phyloP scores from a whole-genome alignment of 1,139 yeast species.

The Sugiyamaella pinicola region DNA sequence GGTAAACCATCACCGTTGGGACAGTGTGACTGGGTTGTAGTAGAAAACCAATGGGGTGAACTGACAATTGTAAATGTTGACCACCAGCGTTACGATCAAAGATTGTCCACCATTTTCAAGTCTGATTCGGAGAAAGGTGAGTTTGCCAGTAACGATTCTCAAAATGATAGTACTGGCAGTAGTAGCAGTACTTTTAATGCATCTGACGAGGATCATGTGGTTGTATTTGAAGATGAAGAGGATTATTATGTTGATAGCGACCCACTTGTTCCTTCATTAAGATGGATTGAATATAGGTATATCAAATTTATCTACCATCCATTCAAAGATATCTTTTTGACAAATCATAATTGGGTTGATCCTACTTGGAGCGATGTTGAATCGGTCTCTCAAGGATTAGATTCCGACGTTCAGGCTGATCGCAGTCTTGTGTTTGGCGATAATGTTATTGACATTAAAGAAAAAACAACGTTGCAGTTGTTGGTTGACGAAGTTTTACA shows the following conservation, averaged over 20 bases:
- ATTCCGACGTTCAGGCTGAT: constrained; percentile 67
- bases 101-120: constrained; percentile 67
- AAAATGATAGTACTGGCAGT: constrained; percentile 13
- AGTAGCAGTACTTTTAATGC: constrained; percentile 13
- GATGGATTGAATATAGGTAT: constrained; percentile 78
- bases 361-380: constrained; percentile 64
- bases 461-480: constrained; percentile 65
- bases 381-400: constrained; percentile 67
- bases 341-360: constrained; percentile 88
- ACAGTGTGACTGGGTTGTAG: constrained; percentile 86
- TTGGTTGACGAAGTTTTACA: constrained; percentile 86
- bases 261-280: constrained; percentile 67
- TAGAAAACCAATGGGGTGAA: constrained; percentile 93
- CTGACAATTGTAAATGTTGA: constrained; percentile 60
- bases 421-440: constrained; percentile 73
- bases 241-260: constrained; percentile 47
- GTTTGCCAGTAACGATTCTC: constrained; percentile 11
- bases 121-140: constrained; percentile 33
- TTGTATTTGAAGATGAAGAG: constrained; percentile 35
- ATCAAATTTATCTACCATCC: constrained; percentile 83
- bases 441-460: constrained; percentile 74
- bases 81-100: constrained; percentile 65
- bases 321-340: constrained; percentile 76
- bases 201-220: constrained; percentile 25
- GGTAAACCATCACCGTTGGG: constrained; percentile 74